A percentile compares a stretch with the other conserved stretches of the same genome.
These are phyloP conservation scores for Biscogniauxia marginata DNA, from an alignment of 2,329 filamentous ascomycete species.

Conservation along the genomic window DNA sequence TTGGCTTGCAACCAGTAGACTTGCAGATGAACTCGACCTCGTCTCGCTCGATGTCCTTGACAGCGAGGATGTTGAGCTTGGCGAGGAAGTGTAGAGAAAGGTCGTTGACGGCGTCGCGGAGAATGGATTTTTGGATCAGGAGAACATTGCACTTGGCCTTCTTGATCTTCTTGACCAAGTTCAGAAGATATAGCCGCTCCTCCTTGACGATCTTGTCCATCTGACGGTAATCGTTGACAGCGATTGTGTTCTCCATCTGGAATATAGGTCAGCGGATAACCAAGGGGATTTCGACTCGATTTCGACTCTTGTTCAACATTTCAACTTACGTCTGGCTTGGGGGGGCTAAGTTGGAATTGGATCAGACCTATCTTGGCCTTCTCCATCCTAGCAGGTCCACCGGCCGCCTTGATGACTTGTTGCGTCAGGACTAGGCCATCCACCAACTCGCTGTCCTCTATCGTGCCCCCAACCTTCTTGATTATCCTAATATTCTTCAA, in stretches of 20 bases:
- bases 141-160: slow-evolving; percentile 99
- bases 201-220: slow-evolving; percentile 99
- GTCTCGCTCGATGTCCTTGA: slow-evolving; percentile 98
- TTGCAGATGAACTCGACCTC: slow-evolving; percentile 99
- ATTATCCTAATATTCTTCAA: slow-evolving; percentile 94
- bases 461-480: slow-evolving; percentile 97
- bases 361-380: slow-evolving; percentile 97
- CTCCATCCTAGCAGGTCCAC: slow-evolving; percentile 89
- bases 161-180: slow-evolving; percentile 99
- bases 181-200: slow-evolving; percentile 94
- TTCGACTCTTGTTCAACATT: not conserved
- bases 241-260: slow-evolving; percentile 98
- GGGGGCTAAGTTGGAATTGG: slow-evolving; percentile 97
- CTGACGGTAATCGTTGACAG: slow-evolving; percentile 98
- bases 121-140: slow-evolving; percentile 96
- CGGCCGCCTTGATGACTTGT: slow-evolving; percentile 87
- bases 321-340: slow-evolving; percentile 82
- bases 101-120: slow-evolving; percentile 96
- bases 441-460: slow-evolving; percentile 96
- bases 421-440: slow-evolving; percentile 93
- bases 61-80: slow-evolving; percentile 89
- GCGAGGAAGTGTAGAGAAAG: slow-evolving; percentile 95
- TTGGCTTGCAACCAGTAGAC: slow-evolving; percentile 96
- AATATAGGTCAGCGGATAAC: slow-evolving; percentile 2
- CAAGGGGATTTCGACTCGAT: not conserved